Percentiles rank a stretch among this genome's conserved stretches.
Evolutionary conservation across 805 yeast genomes (phyloP).

Genomic region (Suhomyces sp.): DNA sequence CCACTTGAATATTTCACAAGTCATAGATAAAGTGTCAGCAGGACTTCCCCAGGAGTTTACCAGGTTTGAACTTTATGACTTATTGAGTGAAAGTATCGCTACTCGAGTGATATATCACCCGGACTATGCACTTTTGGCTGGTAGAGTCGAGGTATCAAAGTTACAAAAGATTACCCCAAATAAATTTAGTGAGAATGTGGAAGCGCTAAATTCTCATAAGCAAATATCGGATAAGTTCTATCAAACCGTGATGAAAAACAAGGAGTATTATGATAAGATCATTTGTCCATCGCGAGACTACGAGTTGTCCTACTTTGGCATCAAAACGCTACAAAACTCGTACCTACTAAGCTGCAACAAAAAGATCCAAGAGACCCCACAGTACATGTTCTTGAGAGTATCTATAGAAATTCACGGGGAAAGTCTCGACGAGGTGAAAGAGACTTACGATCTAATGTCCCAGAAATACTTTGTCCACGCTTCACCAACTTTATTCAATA

Average conservation of each 20-base stretch:
- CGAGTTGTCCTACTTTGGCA: conserved; percentile 79
- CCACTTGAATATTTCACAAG: conserved; percentile 7
- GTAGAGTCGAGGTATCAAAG: conserved; percentile 32
- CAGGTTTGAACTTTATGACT: conserved; percentile 22
- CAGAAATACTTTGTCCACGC: conserved; percentile 87
- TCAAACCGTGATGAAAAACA: conserved; percentile 59
- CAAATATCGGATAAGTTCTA: conserved; percentile 54
- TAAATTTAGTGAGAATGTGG: conserved; percentile 26
- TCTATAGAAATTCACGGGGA: conserved; percentile 84
- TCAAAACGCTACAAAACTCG: conserved; percentile 87
- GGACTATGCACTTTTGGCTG: conserved; percentile 35
- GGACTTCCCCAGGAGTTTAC: conserved; percentile 12
- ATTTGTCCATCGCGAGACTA: conserved; percentile 77
- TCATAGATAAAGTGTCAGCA: conserved; percentile 7
- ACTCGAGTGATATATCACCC: conserved; percentile 33
- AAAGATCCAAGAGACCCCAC: conserved; percentile 83
- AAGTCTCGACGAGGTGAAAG: conserved; percentile 61
- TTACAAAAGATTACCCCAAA: conserved; percentile 18
- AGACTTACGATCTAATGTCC: conserved; percentile 88
- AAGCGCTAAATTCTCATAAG: background rate
- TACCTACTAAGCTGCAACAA: conserved; percentile 59
- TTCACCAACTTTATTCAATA: conserved; percentile 90
- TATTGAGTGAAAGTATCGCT: conserved; percentile 34
- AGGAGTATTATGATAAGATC: conserved; percentile 66
- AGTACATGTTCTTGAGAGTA: conserved; percentile 85